Evolutionary conservation across 768 basidiomycete genomes (phyloP), one percentile per base, ranked within the genome.

Genomic region (Mycena filopes): DNA sequence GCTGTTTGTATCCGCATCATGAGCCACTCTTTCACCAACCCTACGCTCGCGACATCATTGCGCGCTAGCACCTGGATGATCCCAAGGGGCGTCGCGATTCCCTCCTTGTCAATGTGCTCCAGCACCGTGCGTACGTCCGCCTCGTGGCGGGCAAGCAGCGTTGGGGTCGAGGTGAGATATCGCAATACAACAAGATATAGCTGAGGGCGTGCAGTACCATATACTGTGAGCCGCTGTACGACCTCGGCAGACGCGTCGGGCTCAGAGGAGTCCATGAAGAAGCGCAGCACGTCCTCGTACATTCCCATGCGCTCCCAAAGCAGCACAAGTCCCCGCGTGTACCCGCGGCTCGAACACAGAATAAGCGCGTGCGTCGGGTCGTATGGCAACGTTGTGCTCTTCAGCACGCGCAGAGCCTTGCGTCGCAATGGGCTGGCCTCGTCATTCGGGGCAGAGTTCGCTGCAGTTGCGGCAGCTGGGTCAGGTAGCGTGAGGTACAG

Each of bases 241-340:
- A 97, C 92, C 70, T 91, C 84, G 10, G 71, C 78, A 1, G 84
- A 83, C 20, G 84, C 83, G 18, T 65, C 74, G 0, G 79, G 72
- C 9, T 74, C 65, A 3, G 65, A 59, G 15, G 84, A 84, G 62
- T 93, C 92, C 86, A 97, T 96, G 91, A 92, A 96, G 80, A 94
- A 98, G 25, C 96, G 86, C 31, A 99, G 74, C 49, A 99, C 89
- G 69, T 98, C 96, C 71, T 98, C 97, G 75, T 95, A 94, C 97
- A 98, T 96, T 9, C 93, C 95, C 80, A 96, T 82, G 65, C 86
- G 89, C 79, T 98, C 98, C 94, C 96, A 99, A 3, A 99, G 83
- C 6, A 93, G 78, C 3, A 99, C 92, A 13, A 97, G 84, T 1
- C 98, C 98, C 0, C 87, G 86, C 0, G 90, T 95, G 71, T 95